These are phyloP conservation scores for Pythium myriotylum DNA, from an alignment of 352 stramenopile species.

Conservation along the genomic window DNA sequence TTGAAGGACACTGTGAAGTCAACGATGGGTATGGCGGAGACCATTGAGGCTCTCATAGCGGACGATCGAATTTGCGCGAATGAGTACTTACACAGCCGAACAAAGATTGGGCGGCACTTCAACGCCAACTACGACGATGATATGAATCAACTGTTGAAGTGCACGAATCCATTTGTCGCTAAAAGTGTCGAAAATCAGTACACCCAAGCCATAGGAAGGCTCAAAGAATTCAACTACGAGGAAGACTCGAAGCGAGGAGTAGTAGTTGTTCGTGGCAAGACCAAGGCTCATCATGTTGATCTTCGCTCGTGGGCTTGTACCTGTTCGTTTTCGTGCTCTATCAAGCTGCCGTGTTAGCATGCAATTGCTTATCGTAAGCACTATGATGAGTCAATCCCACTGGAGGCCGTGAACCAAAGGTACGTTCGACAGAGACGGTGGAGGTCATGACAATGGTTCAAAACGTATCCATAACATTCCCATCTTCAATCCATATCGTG, in stretches of 20 bases:
- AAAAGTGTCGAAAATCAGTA: slow-evolving; percentile 2
- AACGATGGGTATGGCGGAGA: neutral
- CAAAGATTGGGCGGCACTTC: neutral
- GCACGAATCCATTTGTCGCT: slow-evolving; percentile 7
- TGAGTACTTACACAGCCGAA: neutral
- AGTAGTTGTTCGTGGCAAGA: too few species aligned
- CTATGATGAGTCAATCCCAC: neutral
- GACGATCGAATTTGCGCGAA: neutral
- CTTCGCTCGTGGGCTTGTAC: neutral
- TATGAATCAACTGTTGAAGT: slow-evolving; percentile 5
- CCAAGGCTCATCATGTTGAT: neutral
- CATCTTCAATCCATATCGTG: too few species aligned
- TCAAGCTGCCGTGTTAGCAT: slow-evolving; percentile 2
- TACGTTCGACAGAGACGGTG: too few species aligned
- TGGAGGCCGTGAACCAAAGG: neutral
- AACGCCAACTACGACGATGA: slow-evolving; percentile 5
- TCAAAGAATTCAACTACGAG: too few species aligned
- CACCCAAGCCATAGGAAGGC: too few species aligned
- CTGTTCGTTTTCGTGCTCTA: slow-evolving; percentile 1
- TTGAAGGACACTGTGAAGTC: neutral
- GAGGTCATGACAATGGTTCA: too few species aligned
- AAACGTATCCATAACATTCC: too few species aligned
- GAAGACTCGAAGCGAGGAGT: too few species aligned
- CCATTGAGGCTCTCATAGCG: neutral
- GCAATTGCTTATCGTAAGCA: neutral